Evolutionary conservation across 495 filamentous ascomycete genomes (phyloP).

Genomic region (Podospora tetraspora): DNA sequence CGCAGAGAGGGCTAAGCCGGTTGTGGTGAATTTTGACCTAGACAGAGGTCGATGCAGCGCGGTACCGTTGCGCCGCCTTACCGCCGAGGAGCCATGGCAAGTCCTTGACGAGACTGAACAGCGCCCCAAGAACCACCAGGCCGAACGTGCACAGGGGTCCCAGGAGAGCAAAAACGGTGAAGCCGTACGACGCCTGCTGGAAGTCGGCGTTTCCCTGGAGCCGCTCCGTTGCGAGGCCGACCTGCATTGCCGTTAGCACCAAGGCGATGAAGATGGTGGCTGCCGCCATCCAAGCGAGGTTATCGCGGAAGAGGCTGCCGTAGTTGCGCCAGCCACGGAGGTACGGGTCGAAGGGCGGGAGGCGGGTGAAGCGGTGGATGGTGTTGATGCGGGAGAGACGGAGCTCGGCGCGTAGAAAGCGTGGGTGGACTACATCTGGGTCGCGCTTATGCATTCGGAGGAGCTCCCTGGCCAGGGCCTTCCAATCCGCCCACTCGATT

Average conservation of each 20-base stretch:
- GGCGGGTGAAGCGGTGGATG: slow-evolving; percentile 22
- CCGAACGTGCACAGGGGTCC: slow-evolving; percentile 18
- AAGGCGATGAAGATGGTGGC: slow-evolving; percentile 48
- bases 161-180: slow-evolving; percentile 45
- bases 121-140: background rate
- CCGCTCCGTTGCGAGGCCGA: slow-evolving; percentile 43
- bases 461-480: slow-evolving; percentile 8
- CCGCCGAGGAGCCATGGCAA: slow-evolving; percentile 4
- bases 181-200: slow-evolving; percentile 47
- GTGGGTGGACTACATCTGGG: slow-evolving; percentile 28
- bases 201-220: slow-evolving; percentile 39
- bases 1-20: too few relatives aligned
- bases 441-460: slow-evolving; percentile 19
- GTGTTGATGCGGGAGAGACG: slow-evolving; percentile 38
- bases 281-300: slow-evolving; percentile 42
- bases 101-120: slow-evolving; percentile 7
- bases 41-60: too few relatives aligned
- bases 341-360: slow-evolving; percentile 17
- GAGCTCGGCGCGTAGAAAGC: slow-evolving; percentile 45
- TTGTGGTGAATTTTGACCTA: too few relatives aligned
- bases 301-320: slow-evolving; percentile 38
- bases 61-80: too few relatives aligned
- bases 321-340: slow-evolving; percentile 30
- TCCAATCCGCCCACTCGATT: slow-evolving; percentile 21
- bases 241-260: slow-evolving; percentile 55